Conservation (phyloP, 2,329 filamentous ascomycete genomes). For the Nigrospora oryzae region DNA sequence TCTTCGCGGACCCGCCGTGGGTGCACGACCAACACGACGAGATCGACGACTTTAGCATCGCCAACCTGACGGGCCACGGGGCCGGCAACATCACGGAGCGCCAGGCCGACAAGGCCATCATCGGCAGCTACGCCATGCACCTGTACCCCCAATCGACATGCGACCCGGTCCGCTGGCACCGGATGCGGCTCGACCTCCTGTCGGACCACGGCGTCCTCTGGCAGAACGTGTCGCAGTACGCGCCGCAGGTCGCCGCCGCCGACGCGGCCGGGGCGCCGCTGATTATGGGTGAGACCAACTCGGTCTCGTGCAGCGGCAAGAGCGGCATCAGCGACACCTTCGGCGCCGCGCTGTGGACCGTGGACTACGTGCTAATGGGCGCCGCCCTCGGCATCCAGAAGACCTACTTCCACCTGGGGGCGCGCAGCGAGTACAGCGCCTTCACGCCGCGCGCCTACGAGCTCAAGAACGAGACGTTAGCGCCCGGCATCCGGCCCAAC, state of each 20-base stretch:
- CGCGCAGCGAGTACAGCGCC: slow-evolving; percentile 21
- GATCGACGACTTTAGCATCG: slow-evolving; percentile 24
- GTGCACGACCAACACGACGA: slow-evolving; percentile 27
- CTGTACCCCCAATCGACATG: slow-evolving; percentile 28
- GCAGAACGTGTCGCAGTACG: slow-evolving; percentile 24
- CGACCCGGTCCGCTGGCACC: slow-evolving; percentile 20
- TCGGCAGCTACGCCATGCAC: slow-evolving; percentile 23
- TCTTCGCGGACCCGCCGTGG: slow-evolving; percentile 24
- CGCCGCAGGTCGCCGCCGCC: slow-evolving; percentile 23
- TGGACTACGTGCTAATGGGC: slow-evolving; percentile 32
- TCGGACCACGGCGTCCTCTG: slow-evolving; percentile 23
- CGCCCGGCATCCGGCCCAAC: slow-evolving; percentile 17
- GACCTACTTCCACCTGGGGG: slow-evolving; percentile 35
- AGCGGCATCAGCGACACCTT: slow-evolving; percentile 35
- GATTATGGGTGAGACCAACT: slow-evolving; percentile 40
- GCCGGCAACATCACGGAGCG: slow-evolving; percentile 11
- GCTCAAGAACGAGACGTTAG: slow-evolving; percentile 20
- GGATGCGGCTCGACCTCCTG: slow-evolving; percentile 22
- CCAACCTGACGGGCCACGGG: slow-evolving; percentile 17
- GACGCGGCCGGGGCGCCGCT: slow-evolving; percentile 23
- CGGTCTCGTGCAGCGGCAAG: slow-evolving; percentile 26
- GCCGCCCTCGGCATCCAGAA: slow-evolving; percentile 23
- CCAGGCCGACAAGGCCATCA: slow-evolving; percentile 19
- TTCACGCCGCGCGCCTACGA: slow-evolving; percentile 20
- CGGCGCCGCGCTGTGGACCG: slow-evolving; percentile 38